Base-by-base conservation (phyloP, 177 flowering plant species). In the Vitis hybrid region DNA sequence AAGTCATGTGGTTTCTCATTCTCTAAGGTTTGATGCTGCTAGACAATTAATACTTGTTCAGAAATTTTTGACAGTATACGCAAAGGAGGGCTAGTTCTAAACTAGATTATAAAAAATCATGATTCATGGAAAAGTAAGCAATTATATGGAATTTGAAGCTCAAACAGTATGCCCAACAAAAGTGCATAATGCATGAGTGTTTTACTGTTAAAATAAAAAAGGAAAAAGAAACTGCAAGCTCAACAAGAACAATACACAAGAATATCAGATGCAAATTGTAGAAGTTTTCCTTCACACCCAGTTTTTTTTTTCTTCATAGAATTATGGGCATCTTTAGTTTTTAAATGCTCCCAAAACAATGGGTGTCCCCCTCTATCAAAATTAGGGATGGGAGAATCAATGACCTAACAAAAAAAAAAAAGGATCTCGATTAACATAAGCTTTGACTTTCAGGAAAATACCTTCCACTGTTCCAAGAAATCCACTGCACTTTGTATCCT, bases 401-500 rank as follows among this genome's bases (percentile, higher is more conserved):
- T 17, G 19, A 13, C 62, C 49, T 8, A 3, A 20, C 15, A 53
- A 20, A 4, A 19, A 17, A 6, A 24, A 28, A 38, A 8, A 38
- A 38, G 47, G 9, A 38, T 38, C 8, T 0, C 9, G 0, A 38
- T 38, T 38, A 38, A 38, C 47, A 5, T 38, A 38, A 24, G 31
- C 15, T 51, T 65, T 31, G 50, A 49, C 61, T n/a, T 19, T 51
- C 31, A 47, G 62, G 50, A 28, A 70, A 73, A 24, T 87, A 94
- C 98, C 98, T 85, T 86, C 92, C 44, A 94, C 66, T 6, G 90
- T 94, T 69, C 97, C 97, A 31, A 89, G 28, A 80, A 94, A 94
- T 56, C 94, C 97, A 54, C 91, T 91, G 88, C 98, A 94, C 69
- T 89, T 90, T 11, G 97, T 89, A 63, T 92, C 94, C 51, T 82